Conservation (phyloP, 2,329 filamentous ascomycete species). For the Scytalidium sp. region DNA sequence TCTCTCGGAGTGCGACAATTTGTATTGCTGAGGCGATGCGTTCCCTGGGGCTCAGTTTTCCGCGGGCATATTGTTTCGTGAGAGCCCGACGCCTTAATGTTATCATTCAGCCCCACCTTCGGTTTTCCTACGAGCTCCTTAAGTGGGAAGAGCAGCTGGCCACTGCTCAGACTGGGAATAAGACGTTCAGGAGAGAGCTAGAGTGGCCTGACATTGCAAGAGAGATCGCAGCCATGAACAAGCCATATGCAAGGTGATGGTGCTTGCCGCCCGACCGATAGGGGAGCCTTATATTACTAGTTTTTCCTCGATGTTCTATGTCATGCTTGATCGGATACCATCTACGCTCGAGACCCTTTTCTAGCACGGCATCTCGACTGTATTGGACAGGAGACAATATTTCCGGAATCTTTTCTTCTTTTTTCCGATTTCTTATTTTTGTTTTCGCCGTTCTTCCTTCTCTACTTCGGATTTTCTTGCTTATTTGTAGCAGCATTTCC, state of each 20-base stretch:
- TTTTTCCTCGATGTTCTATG: too few species aligned
- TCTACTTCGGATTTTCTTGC: too few species aligned
- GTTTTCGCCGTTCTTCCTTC: neutral
- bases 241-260: constrained; percentile 73
- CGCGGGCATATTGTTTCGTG: constrained; percentile 93
- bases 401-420: neutral
- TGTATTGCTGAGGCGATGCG: constrained; percentile 99
- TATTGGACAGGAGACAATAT: neutral
- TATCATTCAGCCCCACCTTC: constrained; percentile 94
- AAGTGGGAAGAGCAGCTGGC: constrained; percentile 85
- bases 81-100: constrained; percentile 90
- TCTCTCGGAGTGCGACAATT: constrained; percentile 92
- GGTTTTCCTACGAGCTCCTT: constrained; percentile 91
- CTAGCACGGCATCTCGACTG: neutral
- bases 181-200: constrained; percentile 66
- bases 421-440: neutral
- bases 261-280: too few species aligned
- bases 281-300: too few species aligned
- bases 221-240: constrained; percentile 94
- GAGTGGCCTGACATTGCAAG: constrained; percentile 88
- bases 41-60: constrained; percentile 74
- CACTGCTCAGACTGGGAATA: constrained; percentile 39
- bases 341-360: too few species aligned
- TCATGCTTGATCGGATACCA: too few species aligned
- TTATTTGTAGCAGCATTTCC: too few species aligned